Evolutionary conservation across 306 rosid genomes (phyloP).

Genomic region (Begonia peltatifolia): DNA sequence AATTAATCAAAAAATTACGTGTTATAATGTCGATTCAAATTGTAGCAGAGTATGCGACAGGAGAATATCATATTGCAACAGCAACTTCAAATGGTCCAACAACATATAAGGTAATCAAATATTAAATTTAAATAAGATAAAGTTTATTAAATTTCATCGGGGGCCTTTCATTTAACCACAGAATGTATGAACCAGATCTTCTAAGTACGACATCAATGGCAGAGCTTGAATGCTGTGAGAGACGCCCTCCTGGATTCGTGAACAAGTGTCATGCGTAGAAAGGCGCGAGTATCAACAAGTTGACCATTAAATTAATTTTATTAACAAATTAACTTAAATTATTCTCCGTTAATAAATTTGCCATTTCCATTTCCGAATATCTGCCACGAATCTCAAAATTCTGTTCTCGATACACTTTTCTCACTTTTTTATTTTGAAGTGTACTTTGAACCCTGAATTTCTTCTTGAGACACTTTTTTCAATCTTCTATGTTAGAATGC

Average conservation of each 20-base stretch:
- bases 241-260: constrained; percentile 37
- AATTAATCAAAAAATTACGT: background rate
- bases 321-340: no score
- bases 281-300: constrained; percentile 18
- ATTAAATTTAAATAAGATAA: background rate
- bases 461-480: no score
- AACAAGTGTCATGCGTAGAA: constrained; percentile 51
- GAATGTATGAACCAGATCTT: constrained; percentile 59
- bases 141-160: background rate
- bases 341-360: no score
- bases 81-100: constrained; percentile 65
- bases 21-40: background rate
- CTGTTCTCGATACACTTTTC: no score
- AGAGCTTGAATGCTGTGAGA: constrained; percentile 56
- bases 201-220: constrained; percentile 36
- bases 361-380: no score
- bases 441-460: no score
- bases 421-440: no score
- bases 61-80: constrained; percentile 50
- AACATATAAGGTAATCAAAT: constrained; percentile 48
- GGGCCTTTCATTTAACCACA: background rate
- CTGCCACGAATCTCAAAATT: no score
- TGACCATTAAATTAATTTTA: no score
- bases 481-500: no score
- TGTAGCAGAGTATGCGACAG: constrained; percentile 50